Evolutionary conservation across 345 rosid genomes (phyloP).

Genomic region (Lumnitzera racemosa): DNA sequence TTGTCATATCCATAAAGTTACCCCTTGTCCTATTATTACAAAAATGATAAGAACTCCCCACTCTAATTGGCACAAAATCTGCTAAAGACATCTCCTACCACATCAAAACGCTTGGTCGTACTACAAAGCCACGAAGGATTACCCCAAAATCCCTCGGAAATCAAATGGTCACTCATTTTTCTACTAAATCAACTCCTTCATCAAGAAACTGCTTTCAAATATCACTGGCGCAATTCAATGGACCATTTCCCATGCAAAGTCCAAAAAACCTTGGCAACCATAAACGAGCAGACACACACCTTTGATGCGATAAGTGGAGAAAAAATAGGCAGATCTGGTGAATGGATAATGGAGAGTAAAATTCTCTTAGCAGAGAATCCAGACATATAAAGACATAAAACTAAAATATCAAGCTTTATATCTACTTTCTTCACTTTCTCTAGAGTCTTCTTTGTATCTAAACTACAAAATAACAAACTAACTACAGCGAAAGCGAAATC

Average conservation of each 20-base stretch:
- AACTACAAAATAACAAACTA: too few relatives aligned
- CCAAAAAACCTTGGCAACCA: not conserved
- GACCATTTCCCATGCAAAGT: conserved; percentile 44
- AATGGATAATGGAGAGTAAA: conserved; percentile 28
- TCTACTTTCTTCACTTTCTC: conserved; percentile 24
- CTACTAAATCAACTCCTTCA: conserved; percentile 36
- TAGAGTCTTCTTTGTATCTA: too few relatives aligned
- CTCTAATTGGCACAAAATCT: conserved; percentile 44
- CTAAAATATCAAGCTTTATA: not conserved
- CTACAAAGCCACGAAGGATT: conserved; percentile 24
- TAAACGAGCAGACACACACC: conserved; percentile 22
- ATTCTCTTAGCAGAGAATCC: conserved; percentile 15
- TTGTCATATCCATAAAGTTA: conserved; percentile 26
- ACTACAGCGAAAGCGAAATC: conserved; percentile 22
- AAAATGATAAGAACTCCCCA: conserved; percentile 40
- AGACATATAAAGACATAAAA: not conserved
- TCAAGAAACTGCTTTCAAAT: conserved; percentile 22
- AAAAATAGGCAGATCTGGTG: conserved; percentile 16
- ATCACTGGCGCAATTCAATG: conserved; percentile 15
- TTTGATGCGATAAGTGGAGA: conserved; percentile 18
- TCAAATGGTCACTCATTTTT: conserved; percentile 40
- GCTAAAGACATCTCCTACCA: conserved; percentile 45
- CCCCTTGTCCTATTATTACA: conserved; percentile 33
- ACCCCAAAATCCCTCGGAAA: conserved; percentile 29
- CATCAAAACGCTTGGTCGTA: conserved; percentile 45